A percentile compares a stretch with the other conserved stretches of the same genome.
phyloP scores from a whole-genome alignment of 495 filamentous ascomycete species.

The Podospora appendiculata region DNA sequence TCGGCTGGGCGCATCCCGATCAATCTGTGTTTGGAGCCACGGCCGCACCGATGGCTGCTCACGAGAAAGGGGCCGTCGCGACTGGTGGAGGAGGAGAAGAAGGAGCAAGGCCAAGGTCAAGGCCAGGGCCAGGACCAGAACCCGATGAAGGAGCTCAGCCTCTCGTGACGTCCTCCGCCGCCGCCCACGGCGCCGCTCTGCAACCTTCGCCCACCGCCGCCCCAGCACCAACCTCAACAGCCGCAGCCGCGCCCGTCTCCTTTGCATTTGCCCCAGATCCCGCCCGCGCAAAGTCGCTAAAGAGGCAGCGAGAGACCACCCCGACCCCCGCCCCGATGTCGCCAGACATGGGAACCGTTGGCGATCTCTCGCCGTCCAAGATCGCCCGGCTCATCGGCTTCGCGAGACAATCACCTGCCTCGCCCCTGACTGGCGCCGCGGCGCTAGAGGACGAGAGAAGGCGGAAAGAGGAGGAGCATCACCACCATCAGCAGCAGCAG shows the following conservation, averaged over 20 bases:
- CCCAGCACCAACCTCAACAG: conserved; percentile 3
- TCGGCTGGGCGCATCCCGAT: neutral
- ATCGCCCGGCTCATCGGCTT: conserved; percentile 40
- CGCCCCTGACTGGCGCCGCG: conserved; percentile 44
- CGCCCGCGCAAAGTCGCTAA: conserved; percentile 33
- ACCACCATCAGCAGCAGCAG: conserved; percentile 3
- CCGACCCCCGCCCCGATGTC: conserved; percentile 35
- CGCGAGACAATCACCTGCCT: conserved; percentile 39
- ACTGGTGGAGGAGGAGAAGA: conserved; percentile 15
- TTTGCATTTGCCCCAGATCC: conserved; percentile 25
- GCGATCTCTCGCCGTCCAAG: conserved; percentile 44
- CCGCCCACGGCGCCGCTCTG: conserved; percentile 10
- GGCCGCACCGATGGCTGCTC: conserved; percentile 30
- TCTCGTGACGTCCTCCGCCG: conserved; percentile 27
- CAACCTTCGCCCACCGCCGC: neutral
- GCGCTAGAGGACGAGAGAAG: conserved; percentile 48
- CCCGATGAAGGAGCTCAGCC: conserved; percentile 13
- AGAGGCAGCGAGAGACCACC: conserved; percentile 41
- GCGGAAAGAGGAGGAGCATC: conserved; percentile 40
- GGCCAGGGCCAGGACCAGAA: too few species aligned
- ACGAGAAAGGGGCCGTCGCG: conserved; percentile 34
- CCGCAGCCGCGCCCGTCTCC: conserved; percentile 23
- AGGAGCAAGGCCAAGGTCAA: too few species aligned
- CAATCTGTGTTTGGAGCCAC: conserved; percentile 7
- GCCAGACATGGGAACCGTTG: conserved; percentile 27